Evolutionary conservation across 2,329 filamentous ascomycete species (phyloP).

Genomic region (Penicillium olsonii): DNA sequence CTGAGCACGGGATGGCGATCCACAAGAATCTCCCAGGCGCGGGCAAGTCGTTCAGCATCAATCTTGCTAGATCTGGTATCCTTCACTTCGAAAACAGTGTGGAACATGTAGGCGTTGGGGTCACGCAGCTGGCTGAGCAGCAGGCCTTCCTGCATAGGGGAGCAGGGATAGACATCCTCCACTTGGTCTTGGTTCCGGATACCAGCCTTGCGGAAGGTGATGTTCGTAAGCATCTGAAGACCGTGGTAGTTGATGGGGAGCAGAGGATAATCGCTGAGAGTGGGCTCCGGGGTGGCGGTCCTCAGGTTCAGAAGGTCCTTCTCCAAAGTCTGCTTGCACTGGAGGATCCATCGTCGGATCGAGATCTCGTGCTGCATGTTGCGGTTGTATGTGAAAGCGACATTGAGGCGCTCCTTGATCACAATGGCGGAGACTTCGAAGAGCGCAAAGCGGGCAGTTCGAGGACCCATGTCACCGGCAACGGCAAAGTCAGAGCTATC

Average conservation of each 20-base stretch:
- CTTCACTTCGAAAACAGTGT: constrained; percentile 38
- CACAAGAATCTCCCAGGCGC: constrained; percentile 36
- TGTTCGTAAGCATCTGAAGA: constrained; percentile 38
- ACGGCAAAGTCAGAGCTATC: constrained; percentile 32
- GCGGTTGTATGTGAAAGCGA: constrained; percentile 53
- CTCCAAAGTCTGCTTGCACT: constrained; percentile 42
- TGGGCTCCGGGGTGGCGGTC: constrained; percentile 33
- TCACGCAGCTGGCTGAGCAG: constrained; percentile 41
- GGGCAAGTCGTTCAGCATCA: constrained; percentile 30
- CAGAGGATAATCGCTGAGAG: constrained; percentile 47
- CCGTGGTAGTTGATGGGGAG: constrained; percentile 45
- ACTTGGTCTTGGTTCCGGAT: constrained; percentile 31
- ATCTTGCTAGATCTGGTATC: constrained; percentile 21
- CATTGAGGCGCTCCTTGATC: constrained; percentile 47
- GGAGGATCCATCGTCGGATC: constrained; percentile 47
- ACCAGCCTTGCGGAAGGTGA: constrained; percentile 38
- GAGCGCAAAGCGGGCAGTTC: constrained; percentile 49
- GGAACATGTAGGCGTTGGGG: constrained; percentile 38
- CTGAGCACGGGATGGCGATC: constrained; percentile 36
- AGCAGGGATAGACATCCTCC: constrained; percentile 40
- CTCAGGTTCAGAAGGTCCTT: constrained; percentile 25
- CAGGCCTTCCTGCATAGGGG: constrained; percentile 40
- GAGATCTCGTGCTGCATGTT: constrained; percentile 47
- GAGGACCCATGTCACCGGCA: constrained; percentile 47
- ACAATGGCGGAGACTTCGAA: constrained; percentile 56